A percentile compares a stretch with the other conserved stretches of the same genome.
Evolutionary conservation across 768 basidiomycete species (phyloP).

Genomic region (Russula abietina): DNA sequence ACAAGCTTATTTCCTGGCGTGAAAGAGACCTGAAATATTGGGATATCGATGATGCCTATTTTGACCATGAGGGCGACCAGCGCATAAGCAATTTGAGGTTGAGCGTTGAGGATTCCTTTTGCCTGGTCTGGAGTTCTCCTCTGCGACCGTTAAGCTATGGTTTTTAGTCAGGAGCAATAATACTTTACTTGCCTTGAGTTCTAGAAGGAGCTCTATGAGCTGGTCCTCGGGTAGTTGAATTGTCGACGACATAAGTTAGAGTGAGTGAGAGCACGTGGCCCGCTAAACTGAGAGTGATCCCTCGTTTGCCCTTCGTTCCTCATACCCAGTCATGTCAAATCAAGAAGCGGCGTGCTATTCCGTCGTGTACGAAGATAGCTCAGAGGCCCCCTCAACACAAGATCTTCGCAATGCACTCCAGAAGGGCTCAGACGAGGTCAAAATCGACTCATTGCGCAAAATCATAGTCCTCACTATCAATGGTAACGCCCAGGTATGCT

Average conservation of each 20-base stretch:
- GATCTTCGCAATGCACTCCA: conserved; percentile 81
- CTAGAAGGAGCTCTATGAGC: conserved; percentile 67
- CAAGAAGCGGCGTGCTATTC: conserved; percentile 71
- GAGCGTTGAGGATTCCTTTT: conserved; percentile 58
- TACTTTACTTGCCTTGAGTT: conserved; percentile 47
- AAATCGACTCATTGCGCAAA: conserved; percentile 90
- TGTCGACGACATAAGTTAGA: conserved; percentile 50
- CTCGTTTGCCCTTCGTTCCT: neutral
- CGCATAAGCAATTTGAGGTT: conserved; percentile 73
- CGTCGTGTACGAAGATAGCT: conserved; percentile 63
- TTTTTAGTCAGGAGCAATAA: neutral
- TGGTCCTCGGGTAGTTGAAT: conserved; percentile 56
- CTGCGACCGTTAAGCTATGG: conserved; percentile 33
- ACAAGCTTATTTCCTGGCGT: neutral
- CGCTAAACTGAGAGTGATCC: neutral
- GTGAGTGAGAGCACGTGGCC: conserved; percentile 8
- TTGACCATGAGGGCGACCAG: conserved; percentile 73
- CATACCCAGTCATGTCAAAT: conserved; percentile 31
- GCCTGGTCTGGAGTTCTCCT: conserved; percentile 72
- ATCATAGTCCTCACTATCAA: conserved; percentile 93
- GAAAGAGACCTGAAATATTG: conserved; percentile 61
- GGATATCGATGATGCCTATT: conserved; percentile 66
- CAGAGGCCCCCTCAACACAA: conserved; percentile 70
- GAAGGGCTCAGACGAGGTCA: conserved; percentile 95
- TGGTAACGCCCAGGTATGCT: conserved; percentile 81